Evolutionary conservation across 176 grass and related monocot species (phyloP).

Genomic region (Oryza officinalis): DNA sequence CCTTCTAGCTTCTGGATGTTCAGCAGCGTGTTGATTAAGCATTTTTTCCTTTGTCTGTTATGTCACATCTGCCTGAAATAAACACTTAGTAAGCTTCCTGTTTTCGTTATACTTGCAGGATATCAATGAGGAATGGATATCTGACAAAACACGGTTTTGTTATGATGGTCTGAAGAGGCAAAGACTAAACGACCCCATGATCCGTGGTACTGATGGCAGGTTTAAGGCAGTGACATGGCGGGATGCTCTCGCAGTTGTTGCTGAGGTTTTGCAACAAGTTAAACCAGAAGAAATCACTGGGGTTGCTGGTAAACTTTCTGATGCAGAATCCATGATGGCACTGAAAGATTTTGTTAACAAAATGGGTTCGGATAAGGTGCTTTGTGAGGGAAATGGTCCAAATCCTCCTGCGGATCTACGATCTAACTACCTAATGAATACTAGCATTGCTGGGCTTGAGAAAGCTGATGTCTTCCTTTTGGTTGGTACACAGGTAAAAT

Average conservation of each 20-base stretch:
- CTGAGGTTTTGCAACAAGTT: constrained; percentile 85
- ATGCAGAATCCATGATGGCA: constrained; percentile 98
- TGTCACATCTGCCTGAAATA: constrained; percentile 6
- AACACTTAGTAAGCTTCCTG: background rate
- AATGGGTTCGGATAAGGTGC: constrained; percentile 89
- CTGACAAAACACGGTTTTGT: constrained; percentile 97
- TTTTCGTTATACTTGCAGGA: constrained; percentile 54
- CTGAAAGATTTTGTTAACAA: constrained; percentile 96
- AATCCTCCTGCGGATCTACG: constrained; percentile 84
- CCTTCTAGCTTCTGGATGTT: background rate
- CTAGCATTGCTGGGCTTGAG: constrained; percentile 84
- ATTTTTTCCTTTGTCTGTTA: background rate
- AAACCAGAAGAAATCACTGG: constrained; percentile 92
- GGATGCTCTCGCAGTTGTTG: constrained; percentile 84
- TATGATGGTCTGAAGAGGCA: constrained; percentile 98
- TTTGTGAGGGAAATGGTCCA: constrained; percentile 86
- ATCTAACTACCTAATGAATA: constrained; percentile 87
- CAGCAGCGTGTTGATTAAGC: background rate
- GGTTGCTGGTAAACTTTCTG: constrained; percentile 90
- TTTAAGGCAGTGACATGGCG: constrained; percentile 91
- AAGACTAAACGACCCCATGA: constrained; percentile 98
- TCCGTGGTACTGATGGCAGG: constrained; percentile 86
- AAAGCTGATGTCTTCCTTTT: constrained; percentile 96
- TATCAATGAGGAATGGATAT: constrained; percentile 99
- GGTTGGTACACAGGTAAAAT: constrained; percentile 92